A percentile compares a stretch with the other conserved stretches of the same genome.
phyloP scores from a whole-genome alignment of 2,329 filamentous ascomycete genomes.

The Ramularia collo-cygni region DNA sequence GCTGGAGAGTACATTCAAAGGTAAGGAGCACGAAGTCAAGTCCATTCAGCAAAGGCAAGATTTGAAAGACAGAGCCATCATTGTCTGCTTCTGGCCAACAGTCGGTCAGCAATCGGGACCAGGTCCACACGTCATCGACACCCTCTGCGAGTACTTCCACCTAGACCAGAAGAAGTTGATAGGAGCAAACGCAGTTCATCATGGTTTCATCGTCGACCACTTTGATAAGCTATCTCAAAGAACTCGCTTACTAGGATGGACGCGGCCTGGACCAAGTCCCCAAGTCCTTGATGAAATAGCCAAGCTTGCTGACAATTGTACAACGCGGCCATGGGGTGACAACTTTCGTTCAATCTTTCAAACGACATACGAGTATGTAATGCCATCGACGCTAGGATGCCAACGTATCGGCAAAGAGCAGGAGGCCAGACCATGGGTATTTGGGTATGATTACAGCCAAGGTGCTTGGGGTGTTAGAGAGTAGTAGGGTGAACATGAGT shows the following conservation, averaged over 20 bases:
- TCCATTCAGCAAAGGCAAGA: background rate
- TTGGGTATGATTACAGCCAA: background rate
- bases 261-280: background rate
- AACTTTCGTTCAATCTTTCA: background rate
- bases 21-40: background rate
- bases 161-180: background rate
- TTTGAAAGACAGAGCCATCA: slow-evolving; percentile 2
- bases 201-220: slow-evolving; percentile 1
- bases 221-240: background rate
- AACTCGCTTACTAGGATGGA: background rate
- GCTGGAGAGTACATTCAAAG: slow-evolving; percentile 1
- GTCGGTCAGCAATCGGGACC: background rate
- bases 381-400: background rate
- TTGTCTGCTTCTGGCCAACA: slow-evolving; percentile 2
- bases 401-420: background rate
- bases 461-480: background rate
- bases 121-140: slow-evolving; percentile 2
- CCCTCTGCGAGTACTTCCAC: background rate
- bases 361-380: background rate
- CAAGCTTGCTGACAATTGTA: background rate
- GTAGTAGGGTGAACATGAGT: too few relatives aligned
- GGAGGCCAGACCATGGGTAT: background rate
- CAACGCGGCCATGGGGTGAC: background rate
- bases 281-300: background rate
- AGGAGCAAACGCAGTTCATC: background rate